Evolutionary conservation across 805 yeast genomes (phyloP).

Genomic region (Candida railenensis): DNA sequence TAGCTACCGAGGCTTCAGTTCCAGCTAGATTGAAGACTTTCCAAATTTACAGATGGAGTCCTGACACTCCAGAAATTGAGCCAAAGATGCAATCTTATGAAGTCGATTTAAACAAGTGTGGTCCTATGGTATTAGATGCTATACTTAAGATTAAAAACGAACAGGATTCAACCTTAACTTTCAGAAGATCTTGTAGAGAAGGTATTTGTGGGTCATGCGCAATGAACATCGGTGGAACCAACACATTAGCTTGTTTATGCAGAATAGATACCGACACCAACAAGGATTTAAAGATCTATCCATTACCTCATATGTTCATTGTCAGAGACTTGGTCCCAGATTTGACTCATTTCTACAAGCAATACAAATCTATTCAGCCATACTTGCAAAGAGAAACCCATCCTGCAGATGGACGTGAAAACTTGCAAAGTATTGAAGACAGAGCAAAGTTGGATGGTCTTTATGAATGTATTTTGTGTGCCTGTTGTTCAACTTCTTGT

Average conservation of each 20-base stretch:
- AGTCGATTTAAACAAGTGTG: slow-evolving; percentile 86
- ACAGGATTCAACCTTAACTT: slow-evolving; percentile 92
- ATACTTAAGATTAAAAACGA: slow-evolving; percentile 92
- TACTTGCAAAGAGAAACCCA: slow-evolving; percentile 78
- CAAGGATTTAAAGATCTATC: slow-evolving; percentile 85
- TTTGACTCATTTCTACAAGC: slow-evolving; percentile 95
- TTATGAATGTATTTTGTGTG: slow-evolving; percentile 97
- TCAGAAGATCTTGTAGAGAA: slow-evolving; percentile 98
- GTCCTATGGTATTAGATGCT: slow-evolving; percentile 98
- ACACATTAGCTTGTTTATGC: slow-evolving; percentile 96
- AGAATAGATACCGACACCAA: slow-evolving; percentile 78
- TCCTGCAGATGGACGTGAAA: slow-evolving; percentile 92
- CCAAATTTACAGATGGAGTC: slow-evolving; percentile 97
- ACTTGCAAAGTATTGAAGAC: slow-evolving; percentile 86
- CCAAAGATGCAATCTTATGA: slow-evolving; percentile 83
- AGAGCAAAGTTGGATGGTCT: slow-evolving; percentile 95
- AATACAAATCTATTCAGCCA: slow-evolving; percentile 97
- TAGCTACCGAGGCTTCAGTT: slow-evolving; percentile 49
- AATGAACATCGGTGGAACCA: slow-evolving; percentile 97
- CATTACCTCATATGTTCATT: slow-evolving; percentile 97
- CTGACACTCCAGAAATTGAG: slow-evolving; percentile 91
- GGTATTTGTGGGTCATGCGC: slow-evolving; percentile 99
- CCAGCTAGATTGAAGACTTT: slow-evolving; percentile 69
- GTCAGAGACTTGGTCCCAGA: slow-evolving; percentile 98
- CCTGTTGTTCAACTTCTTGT: slow-evolving; percentile 98